phyloP scores from a whole-genome alignment of 192 early-diverging fungal genomes.

The Coemansia sp. region DNA sequence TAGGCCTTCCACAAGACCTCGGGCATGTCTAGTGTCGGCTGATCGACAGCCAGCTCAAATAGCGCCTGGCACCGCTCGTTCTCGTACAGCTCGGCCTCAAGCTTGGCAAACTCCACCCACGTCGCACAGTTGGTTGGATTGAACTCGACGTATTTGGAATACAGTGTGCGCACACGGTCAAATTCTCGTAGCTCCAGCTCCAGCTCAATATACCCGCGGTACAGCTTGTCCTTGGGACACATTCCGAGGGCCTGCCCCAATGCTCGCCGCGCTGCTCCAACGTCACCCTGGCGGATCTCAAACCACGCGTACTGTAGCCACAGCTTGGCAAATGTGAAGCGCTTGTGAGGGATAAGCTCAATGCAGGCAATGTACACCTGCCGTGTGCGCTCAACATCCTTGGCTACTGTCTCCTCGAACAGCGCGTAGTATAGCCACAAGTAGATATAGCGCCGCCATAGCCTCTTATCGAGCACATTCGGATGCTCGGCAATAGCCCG shows the following conservation, averaged over 20 bases:
- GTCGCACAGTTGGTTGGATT: slow-evolving; percentile 84
- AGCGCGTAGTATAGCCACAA: slow-evolving; percentile 98
- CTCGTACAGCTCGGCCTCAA: slow-evolving; percentile 87
- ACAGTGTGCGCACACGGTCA: slow-evolving; percentile 86
- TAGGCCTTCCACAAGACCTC: slow-evolving; percentile 98
- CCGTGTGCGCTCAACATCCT: slow-evolving; percentile 78
- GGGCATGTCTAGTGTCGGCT: slow-evolving; percentile 94
- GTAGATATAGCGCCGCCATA: slow-evolving; percentile 98
- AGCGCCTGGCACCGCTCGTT: slow-evolving; percentile 80
- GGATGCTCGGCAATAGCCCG: slow-evolving; percentile 91
- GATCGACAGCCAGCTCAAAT: slow-evolving; percentile 88
- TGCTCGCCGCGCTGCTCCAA: slow-evolving; percentile 71
- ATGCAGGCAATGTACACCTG: slow-evolving; percentile 83
- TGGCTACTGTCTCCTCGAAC: slow-evolving; percentile 87
- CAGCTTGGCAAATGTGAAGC: slow-evolving; percentile 96
- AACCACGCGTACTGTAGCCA: slow-evolving; percentile 96
- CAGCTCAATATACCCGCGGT: slow-evolving; percentile 96
- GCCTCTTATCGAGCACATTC: slow-evolving; percentile 80
- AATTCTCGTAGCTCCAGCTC: slow-evolving; percentile 94
- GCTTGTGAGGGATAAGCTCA: slow-evolving; percentile 86
- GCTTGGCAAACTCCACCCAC: slow-evolving; percentile 96
- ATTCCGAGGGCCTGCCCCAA: slow-evolving; percentile 85
- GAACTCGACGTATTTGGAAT: slow-evolving; percentile 90
- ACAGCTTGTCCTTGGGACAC: slow-evolving; percentile 89
- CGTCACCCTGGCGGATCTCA: slow-evolving; percentile 75